Percentiles rank a stretch among this genome's conserved stretches.
phyloP scores from a whole-genome alignment of 176 grass and related monocot genomes.

The Miscanthus lutarioriparius region DNA sequence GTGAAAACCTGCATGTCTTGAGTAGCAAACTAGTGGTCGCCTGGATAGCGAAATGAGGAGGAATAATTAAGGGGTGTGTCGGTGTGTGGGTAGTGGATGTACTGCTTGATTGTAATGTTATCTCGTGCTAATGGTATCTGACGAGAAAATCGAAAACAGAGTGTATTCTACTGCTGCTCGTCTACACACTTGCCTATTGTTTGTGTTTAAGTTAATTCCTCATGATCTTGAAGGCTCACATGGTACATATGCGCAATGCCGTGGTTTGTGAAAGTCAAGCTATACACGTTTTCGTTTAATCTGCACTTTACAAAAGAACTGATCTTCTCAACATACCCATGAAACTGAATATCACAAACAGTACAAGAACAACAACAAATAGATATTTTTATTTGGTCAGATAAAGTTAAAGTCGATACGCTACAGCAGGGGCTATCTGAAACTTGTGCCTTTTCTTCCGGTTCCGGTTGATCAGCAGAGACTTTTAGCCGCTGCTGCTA shows the following conservation, averaged over 20 bases:
- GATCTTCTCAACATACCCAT: neutral
- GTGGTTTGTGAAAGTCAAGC: neutral
- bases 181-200: neutral
- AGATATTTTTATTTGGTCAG: neutral
- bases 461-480: neutral
- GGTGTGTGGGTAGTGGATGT: neutral
- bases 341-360: neutral
- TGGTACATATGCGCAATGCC: neutral
- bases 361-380: neutral
- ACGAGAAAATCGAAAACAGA: neutral
- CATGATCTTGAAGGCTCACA: neutral
- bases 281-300: neutral
- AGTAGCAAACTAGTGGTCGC: neutral
- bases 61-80: neutral
- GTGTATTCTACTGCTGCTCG: neutral
- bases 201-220: neutral
- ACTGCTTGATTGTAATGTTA: neutral
- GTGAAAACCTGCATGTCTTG: neutral
- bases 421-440: neutral
- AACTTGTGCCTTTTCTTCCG: neutral
- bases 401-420: neutral
- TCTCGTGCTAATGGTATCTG: conserved; percentile 3
- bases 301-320: neutral
- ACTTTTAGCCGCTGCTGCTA: neutral
- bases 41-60: neutral